Evolutionary conservation across 169 alveolate genomes (phyloP).

Genomic region (Cyclospora cayetanensis): DNA sequence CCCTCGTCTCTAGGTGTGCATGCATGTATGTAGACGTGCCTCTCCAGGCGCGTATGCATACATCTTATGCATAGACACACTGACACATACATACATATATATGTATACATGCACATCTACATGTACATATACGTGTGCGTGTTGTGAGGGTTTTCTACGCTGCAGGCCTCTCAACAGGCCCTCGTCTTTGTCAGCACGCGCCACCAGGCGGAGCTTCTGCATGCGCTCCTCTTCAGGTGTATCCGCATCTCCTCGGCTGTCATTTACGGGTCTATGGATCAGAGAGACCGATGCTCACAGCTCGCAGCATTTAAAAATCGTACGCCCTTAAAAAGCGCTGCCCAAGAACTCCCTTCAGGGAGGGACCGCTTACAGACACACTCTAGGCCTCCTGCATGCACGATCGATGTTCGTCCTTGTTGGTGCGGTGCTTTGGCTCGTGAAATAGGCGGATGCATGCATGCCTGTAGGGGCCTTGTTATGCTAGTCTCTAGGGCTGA

Average conservation of each 20-base stretch:
- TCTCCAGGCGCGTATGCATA: neutral
- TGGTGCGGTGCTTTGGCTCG: neutral
- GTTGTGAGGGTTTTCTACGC: neutral
- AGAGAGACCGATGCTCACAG: constrained; percentile 74
- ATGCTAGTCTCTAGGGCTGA: too few relatives aligned
- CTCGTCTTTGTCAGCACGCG: constrained; percentile 91
- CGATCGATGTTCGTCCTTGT: neutral
- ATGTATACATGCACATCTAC: too few relatives aligned
- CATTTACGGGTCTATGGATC: constrained; percentile 93
- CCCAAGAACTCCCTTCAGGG: too few relatives aligned
- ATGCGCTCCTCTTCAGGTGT: constrained; percentile 73
- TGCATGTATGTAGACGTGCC: neutral
- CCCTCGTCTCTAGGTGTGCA: neutral
- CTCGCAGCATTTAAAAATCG: constrained; percentile 66
- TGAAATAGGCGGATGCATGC: neutral
- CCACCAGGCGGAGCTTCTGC: constrained; percentile 92
- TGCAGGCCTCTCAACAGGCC: constrained; percentile 36
- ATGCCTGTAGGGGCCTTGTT: too few relatives aligned
- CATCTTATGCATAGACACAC: neutral
- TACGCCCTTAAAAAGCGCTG: too few relatives aligned
- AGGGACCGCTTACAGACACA: too few relatives aligned
- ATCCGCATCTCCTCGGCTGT: constrained; percentile 69
- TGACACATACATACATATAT: neutral
- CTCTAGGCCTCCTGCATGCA: too few relatives aligned
- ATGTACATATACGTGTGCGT: neutral